phyloP scores from a whole-genome alignment of 1,139 yeast species.

The Pichia sp. region DNA sequence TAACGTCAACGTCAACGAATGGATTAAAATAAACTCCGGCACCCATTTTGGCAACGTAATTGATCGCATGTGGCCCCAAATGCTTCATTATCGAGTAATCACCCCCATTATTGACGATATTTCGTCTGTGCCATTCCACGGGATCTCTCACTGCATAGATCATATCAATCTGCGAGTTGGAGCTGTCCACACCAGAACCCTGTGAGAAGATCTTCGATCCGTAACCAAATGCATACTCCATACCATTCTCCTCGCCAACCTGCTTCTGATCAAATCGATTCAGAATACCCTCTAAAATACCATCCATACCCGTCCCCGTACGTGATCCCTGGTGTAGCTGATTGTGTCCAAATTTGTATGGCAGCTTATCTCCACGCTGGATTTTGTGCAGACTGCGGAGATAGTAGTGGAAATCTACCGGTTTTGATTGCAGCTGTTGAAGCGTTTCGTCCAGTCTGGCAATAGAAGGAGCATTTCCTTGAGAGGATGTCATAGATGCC shows the following conservation, averaged over 20 bases:
- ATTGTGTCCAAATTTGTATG: constrained; percentile 49
- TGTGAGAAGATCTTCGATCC: constrained; percentile 94
- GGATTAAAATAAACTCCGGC: constrained; percentile 96
- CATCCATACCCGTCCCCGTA: too few species aligned
- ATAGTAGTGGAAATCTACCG: constrained; percentile 34
- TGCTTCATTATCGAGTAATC: constrained; percentile 70
- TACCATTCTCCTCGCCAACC: not conserved
- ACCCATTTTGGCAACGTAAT: constrained; percentile 63
- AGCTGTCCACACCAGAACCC: constrained; percentile 33
- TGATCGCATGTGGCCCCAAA: constrained; percentile 55
- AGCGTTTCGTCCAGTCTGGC: constrained; percentile 24
- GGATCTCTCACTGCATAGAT: constrained; percentile 79
- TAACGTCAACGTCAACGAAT: constrained; percentile 50
- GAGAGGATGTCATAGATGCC: too few species aligned
- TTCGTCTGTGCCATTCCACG: constrained; percentile 65
- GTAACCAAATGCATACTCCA: constrained; percentile 70
- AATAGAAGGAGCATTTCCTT: too few species aligned
- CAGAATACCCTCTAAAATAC: too few species aligned
- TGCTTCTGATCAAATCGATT: constrained; percentile 36
- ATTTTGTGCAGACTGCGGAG: constrained; percentile 24
- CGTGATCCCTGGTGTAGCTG: constrained; percentile 37
- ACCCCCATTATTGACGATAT: constrained; percentile 53
- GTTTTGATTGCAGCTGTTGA: constrained; percentile 21
- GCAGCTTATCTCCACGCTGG: constrained; percentile 40
- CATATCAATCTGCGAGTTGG: constrained; percentile 75